Evolutionary conservation across 148 eudicot genomes (phyloP).

Genomic region (Drosera capensis): DNA sequence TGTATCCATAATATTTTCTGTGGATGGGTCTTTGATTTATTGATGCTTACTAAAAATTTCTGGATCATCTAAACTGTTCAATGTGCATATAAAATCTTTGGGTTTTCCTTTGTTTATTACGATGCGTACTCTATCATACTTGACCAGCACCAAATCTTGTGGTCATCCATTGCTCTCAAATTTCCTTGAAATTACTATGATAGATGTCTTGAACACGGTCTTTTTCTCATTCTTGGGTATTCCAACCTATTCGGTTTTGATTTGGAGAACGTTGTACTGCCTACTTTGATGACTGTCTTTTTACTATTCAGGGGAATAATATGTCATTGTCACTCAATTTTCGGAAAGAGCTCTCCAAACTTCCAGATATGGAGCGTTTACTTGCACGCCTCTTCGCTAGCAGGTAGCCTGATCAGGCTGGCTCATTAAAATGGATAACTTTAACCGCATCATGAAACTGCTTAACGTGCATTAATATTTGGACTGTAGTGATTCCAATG

Average conservation of each 20-base stretch:
- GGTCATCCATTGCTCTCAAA: too few relatives aligned
- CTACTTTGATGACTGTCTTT: constrained; percentile 12
- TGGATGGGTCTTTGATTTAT: too few relatives aligned
- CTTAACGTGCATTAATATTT: constrained; percentile 6
- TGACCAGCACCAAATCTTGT: too few relatives aligned
- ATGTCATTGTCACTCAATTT: constrained; percentile 53
- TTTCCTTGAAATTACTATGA: not conserved
- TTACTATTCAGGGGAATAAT: constrained; percentile 40
- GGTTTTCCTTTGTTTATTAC: too few relatives aligned
- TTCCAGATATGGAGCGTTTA: constrained; percentile 94
- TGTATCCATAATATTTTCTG: not conserved
- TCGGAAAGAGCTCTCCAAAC: constrained; percentile 58
- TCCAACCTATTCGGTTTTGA: not conserved
- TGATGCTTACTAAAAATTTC: too few relatives aligned
- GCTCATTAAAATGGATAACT: too few relatives aligned
- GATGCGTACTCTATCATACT: too few relatives aligned
- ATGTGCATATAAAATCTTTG: too few relatives aligned
- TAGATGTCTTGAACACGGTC: not conserved
- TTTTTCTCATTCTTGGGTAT: not conserved
- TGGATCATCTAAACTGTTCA: too few relatives aligned
- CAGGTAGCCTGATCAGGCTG: too few relatives aligned
- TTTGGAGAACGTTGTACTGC: not conserved
- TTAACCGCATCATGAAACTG: too few relatives aligned
- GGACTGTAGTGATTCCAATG: constrained; percentile 69
- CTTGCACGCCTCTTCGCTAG: constrained; percentile 73